A percentile compares a stretch with the other conserved stretches of the same genome.
Conservation (phyloP, 2,329 filamentous ascomycete genomes). For the Metarhizium brunneum region DNA sequence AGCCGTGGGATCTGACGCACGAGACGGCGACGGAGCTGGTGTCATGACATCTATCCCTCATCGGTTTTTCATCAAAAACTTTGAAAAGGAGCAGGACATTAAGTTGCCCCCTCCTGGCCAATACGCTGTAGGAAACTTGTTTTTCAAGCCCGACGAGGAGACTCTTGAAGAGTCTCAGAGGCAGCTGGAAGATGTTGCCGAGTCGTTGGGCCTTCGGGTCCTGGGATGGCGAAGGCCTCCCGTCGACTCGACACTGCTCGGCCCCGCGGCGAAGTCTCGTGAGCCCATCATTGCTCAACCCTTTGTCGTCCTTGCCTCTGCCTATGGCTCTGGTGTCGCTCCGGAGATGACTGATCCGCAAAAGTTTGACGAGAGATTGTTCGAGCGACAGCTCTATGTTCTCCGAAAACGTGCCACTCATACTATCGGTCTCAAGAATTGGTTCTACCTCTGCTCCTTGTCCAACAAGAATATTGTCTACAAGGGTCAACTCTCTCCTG, state of each 20-base stretch:
- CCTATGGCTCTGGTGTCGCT: constrained; percentile 72
- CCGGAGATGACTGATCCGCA: constrained; percentile 71
- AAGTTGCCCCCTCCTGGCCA: constrained; percentile 81
- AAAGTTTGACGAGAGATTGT: constrained; percentile 73
- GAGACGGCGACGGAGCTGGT: constrained; percentile 96
- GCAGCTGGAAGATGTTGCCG: constrained; percentile 90
- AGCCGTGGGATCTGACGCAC: constrained; percentile 93
- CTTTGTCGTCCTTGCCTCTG: constrained; percentile 79
- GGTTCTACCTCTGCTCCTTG: constrained; percentile 96
- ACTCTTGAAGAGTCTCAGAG: constrained; percentile 82
- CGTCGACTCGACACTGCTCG: constrained; percentile 84
- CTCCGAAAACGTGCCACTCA: constrained; percentile 92
- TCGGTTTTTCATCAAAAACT: constrained; percentile 98
- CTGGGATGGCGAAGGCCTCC: constrained; percentile 95
- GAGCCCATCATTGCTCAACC: constrained; percentile 94
- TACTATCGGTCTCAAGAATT: constrained; percentile 90
- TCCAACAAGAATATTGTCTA: constrained; percentile 99
- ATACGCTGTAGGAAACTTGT: constrained; percentile 95
- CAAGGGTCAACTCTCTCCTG: constrained; percentile 89
- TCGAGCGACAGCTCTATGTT: constrained; percentile 90
- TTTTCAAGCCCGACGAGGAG: constrained; percentile 95
- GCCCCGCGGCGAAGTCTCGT: constrained; percentile 83
- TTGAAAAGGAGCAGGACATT: constrained; percentile 81
- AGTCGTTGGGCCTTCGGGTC: constrained; percentile 77
- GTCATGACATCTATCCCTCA: constrained; percentile 99